Evolutionary conservation across 129 eudicot species (phyloP).

Genomic region (Lactuca sativa): DNA sequence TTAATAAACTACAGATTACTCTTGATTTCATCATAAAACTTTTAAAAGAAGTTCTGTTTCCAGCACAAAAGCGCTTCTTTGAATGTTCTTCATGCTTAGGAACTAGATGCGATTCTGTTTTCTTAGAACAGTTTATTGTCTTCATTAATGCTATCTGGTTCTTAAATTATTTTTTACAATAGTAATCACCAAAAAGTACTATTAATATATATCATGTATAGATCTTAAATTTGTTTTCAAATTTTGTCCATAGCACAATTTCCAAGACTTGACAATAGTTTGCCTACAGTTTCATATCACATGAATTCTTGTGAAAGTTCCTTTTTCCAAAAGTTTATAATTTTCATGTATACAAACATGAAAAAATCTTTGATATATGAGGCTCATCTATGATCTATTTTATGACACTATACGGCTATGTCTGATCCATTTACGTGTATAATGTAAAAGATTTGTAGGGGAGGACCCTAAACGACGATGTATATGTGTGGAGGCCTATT

Average conservation of each 20-base stretch:
- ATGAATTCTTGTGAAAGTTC: constrained; percentile 20
- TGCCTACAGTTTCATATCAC: constrained; percentile 27
- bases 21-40: background rate
- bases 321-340: constrained; percentile 10
- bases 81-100: background rate
- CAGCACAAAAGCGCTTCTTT: background rate
- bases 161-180: background rate
- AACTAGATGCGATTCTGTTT: too few relatives aligned
- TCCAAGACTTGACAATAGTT: constrained; percentile 38
- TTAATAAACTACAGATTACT: constrained; percentile 7
- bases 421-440: constrained; percentile 18
- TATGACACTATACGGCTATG: constrained; percentile 3
- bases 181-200: constrained; percentile 10
- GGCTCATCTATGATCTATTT: constrained; percentile 13
- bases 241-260: constrained; percentile 27
- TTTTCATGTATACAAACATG: constrained; percentile 16
- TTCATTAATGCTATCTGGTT: background rate
- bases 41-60: background rate
- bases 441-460: constrained; percentile 11
- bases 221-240: constrained; percentile 20
- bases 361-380: constrained; percentile 1
- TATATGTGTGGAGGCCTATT: constrained; percentile 6
- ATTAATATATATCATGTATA: constrained; percentile 7
- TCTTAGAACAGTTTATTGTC: background rate
- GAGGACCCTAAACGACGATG: constrained; percentile 14